Percentiles rank a stretch among this genome's conserved stretches.
Conservation (phyloP, 129 eudicot genomes). For the Erigeron canadensis region DNA sequence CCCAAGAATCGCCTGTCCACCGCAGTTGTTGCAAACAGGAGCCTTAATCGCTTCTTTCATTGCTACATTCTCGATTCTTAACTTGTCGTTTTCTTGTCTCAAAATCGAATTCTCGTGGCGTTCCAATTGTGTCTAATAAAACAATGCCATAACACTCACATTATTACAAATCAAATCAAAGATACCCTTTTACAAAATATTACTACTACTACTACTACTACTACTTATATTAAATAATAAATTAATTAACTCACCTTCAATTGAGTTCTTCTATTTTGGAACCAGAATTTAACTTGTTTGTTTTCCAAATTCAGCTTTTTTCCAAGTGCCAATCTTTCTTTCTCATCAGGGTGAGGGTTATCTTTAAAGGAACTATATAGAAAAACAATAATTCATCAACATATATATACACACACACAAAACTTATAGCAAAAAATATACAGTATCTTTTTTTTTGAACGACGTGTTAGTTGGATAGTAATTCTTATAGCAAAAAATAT, state of each 20-base stretch:
- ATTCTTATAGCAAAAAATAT: neutral
- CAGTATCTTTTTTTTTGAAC: no score
- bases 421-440: neutral
- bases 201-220: neutral
- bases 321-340: conserved; percentile 70
- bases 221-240: neutral
- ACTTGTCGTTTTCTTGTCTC: conserved; percentile 73
- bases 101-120: conserved; percentile 65
- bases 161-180: conserved; percentile 2
- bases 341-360: conserved; percentile 87
- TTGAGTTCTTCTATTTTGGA: conserved; percentile 88
- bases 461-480: no score
- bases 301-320: conserved; percentile 63
- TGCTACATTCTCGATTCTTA: conserved; percentile 61
- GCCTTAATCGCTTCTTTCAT: conserved; percentile 69
- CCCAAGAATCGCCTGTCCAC: conserved; percentile 71
- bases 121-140: conserved; percentile 62
- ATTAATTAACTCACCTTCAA: conserved; percentile 63
- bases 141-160: neutral
- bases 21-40: conserved; percentile 68
- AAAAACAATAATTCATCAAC: neutral
- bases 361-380: conserved; percentile 58
- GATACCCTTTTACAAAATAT: neutral
- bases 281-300: conserved; percentile 89
- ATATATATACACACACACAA: conserved; percentile 5